Conservation (phyloP, 176 grass and related monocot species). For the Rhynchospora breviuscula region DNA sequence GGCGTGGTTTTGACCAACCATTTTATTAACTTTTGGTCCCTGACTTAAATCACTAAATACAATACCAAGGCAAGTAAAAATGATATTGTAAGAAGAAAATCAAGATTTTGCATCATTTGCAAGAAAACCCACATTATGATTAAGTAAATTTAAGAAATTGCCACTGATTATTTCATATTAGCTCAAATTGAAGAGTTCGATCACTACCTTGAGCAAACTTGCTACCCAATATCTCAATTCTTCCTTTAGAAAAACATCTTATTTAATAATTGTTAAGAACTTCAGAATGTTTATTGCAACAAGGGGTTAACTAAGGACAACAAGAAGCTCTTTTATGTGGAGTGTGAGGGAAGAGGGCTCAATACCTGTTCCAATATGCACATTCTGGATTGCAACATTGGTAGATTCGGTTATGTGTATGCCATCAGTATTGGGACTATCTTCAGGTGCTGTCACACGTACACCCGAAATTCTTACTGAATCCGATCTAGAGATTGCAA, state of each 20-base stretch:
- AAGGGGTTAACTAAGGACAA: background rate
- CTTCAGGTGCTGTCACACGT: conserved; percentile 43
- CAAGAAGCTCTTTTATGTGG: background rate
- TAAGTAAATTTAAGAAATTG: background rate
- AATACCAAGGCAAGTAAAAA: background rate
- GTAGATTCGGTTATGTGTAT: conserved; percentile 78
- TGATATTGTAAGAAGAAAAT: background rate
- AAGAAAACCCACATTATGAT: background rate
- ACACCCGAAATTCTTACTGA: conserved; percentile 42
- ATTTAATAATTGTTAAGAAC: background rate
- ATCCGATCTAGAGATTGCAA: conserved; percentile 50
- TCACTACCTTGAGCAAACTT: background rate
- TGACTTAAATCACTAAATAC: background rate
- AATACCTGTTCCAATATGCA: conserved; percentile 68
- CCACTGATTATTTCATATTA: background rate
- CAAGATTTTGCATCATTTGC: background rate
- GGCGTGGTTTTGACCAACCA: background rate
- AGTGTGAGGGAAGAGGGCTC: background rate
- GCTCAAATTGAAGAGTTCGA: background rate
- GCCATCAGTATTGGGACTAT: conserved; percentile 97
- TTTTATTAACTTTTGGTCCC: background rate
- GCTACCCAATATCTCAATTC: background rate
- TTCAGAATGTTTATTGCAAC: background rate
- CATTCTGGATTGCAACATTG: conserved; percentile 47
- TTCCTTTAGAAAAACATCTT: background rate